Base-by-base conservation (phyloP, 2,329 filamentous ascomycete species). In the Ophiostoma pallidulum region DNA sequence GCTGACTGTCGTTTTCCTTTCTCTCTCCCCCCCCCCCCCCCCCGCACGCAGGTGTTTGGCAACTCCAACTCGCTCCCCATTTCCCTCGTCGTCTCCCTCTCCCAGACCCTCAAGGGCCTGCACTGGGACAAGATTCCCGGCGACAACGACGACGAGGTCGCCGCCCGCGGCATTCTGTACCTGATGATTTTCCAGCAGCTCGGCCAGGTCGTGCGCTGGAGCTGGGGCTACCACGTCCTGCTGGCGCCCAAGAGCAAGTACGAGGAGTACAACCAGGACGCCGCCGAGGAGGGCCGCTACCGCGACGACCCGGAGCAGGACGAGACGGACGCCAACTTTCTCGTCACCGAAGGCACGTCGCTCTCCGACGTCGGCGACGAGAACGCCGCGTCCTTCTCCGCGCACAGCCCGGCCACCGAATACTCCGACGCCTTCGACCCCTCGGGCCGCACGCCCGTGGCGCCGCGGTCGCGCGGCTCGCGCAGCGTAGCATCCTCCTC, bases 51-150 rank as follows among this genome's bases (percentile, higher is more conserved):
- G 78, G 78, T 97, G 41, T 98, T 98, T 64, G 92, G 91, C 58
- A 98, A 98, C 65, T 97, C 91, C 29, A 98, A 98, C 67, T 97
- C 92, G 16, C 76, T 98, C 18, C 92, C 92, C 0, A 97, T 98
- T 52, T 98, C 92, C 0, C 80, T 98, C 48, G 89, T 98, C 53
- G 77, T 97, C 49, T 96, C 91, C 8, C 75, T 98, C 10, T 94
- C 91, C 13, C 86, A 95, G 62, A 98, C 92, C 0, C 74, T 98
- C 48, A 80, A 83, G 58, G 92, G 92, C 6, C 73, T 98, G 28
- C 91, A 97, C 63, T 98, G 92, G 92, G 84, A 91, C 66, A 84
- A 80, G 55, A 79, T 97, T 42, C 86, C 87, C 0, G 85, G 87
- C 46, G 92, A 98, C 58, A 97, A 94, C 59, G 91, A 97, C 59